These are phyloP conservation scores for slime mould (Dictyostelium discoideum) DNA, from an alignment of 78 protist genomes.

Conservation along the genomic window DNA sequence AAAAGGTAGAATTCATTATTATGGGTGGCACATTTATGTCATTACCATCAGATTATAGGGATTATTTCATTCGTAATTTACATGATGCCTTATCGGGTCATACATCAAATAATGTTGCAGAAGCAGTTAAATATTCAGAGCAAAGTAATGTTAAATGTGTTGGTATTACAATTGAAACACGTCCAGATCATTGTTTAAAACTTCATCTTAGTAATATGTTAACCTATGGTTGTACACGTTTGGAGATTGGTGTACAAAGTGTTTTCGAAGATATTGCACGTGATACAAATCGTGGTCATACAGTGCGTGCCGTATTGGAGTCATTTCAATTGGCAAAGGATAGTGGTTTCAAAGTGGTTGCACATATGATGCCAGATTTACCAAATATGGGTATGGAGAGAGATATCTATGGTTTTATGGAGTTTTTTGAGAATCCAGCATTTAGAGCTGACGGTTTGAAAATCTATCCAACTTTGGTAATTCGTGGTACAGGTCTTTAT, in stretches of 20 bases:
- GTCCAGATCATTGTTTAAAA: constrained; percentile 98
- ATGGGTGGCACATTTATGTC: constrained; percentile 99
- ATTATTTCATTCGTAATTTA: constrained; percentile 91
- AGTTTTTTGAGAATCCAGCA: constrained; percentile 93
- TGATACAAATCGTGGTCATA: constrained; percentile 95
- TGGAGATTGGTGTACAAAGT: constrained; percentile 97
- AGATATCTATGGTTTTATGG: constrained; percentile 88
- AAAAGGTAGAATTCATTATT: constrained; percentile 96
- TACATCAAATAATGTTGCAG: constrained; percentile 88
- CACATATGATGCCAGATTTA: constrained; percentile 99
- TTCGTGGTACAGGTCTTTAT: constrained; percentile 95
- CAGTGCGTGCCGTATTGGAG: constrained; percentile 87
- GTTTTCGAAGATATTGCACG: constrained; percentile 94
- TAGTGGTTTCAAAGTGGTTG: constrained; percentile 97
- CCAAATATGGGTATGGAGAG: constrained; percentile 94
- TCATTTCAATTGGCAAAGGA: constrained; percentile 91
- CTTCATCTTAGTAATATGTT: constrained; percentile 88
- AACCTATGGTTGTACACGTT: constrained; percentile 95
- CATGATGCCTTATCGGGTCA: constrained; percentile 98
- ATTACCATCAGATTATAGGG: constrained; percentile 92
- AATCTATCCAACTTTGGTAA: constrained; percentile 97
- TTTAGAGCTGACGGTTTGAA: constrained; percentile 97
- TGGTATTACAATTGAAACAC: constrained; percentile 97
- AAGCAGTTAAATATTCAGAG: constrained; percentile 87
- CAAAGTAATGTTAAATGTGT: constrained; percentile 91